A percentile compares a stretch with the other conserved stretches of the same genome.
Evolutionary conservation across 2,329 filamentous ascomycete species (phyloP).

Genomic region (Curvularia spicifera): DNA sequence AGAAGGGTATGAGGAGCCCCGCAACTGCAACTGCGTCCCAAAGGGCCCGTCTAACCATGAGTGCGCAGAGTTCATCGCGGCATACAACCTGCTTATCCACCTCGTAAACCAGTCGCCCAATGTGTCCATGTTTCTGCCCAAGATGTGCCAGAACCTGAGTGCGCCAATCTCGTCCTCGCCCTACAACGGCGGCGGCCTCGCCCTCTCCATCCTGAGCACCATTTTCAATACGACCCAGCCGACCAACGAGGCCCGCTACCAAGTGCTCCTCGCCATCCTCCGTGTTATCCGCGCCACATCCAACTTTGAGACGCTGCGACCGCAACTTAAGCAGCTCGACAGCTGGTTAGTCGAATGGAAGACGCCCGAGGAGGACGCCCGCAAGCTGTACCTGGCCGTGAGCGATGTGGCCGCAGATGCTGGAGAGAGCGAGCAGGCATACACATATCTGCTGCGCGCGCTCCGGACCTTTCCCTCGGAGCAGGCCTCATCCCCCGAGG

Average conservation of each 20-base stretch:
- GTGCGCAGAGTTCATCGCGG: conserved; percentile 80
- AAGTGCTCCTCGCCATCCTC: conserved; percentile 88
- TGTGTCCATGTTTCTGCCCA: conserved; percentile 82
- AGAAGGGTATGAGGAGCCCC: conserved; percentile 68
- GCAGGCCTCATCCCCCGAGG: conserved; percentile 61
- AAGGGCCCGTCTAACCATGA: conserved; percentile 34
- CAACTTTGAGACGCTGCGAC: conserved; percentile 79
- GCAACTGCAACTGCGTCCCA: conserved; percentile 6
- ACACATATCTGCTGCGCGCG: conserved; percentile 75
- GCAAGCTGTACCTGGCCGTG: conserved; percentile 83
- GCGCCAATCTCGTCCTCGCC: conserved; percentile 87
- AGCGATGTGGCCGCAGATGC: conserved; percentile 80
- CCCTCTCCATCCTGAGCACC: conserved; percentile 88
- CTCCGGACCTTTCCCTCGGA: conserved; percentile 74
- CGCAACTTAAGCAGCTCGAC: conserved; percentile 82
- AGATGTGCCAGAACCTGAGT: conserved; percentile 83
- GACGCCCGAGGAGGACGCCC: conserved; percentile 78
- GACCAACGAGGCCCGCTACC: conserved; percentile 76
- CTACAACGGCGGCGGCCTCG: conserved; percentile 81
- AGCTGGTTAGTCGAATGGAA: conserved; percentile 85
- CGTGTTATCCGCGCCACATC: conserved; percentile 75
- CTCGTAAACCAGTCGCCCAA: conserved; percentile 86
- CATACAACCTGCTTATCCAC: conserved; percentile 96
- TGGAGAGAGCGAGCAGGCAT: conserved; percentile 77
- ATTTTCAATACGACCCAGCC: conserved; percentile 92